phyloP scores from a whole-genome alignment of 768 basidiomycete genomes.

The Solioccasus polychromus region DNA sequence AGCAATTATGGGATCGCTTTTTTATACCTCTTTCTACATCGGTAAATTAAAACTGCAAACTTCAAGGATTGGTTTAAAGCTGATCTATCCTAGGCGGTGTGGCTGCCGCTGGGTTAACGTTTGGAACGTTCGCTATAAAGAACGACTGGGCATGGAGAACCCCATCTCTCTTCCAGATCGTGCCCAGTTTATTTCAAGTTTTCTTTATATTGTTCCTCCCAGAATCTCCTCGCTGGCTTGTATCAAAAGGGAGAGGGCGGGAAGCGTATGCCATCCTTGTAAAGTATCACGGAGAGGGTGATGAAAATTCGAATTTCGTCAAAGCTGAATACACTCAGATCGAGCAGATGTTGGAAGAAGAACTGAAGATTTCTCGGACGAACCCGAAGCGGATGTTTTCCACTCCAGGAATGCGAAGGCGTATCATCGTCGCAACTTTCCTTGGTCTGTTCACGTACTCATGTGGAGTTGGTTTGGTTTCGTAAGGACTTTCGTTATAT shows the following conservation, averaged over 20 bases:
- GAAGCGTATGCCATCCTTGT: slow-evolving; percentile 48
- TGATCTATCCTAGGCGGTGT: not conserved
- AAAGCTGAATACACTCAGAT: slow-evolving; percentile 59
- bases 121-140: not conserved
- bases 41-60: not conserved
- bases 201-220: slow-evolving; percentile 55
- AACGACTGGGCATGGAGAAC: slow-evolving; percentile 6
- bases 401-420: slow-evolving; percentile 10
- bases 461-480: slow-evolving; percentile 11
- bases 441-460: slow-evolving; percentile 10
- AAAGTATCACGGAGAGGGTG: slow-evolving; percentile 62
- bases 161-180: not conserved
- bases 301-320: slow-evolving; percentile 49
- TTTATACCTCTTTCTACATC: not conserved
- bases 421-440: slow-evolving; percentile 4
- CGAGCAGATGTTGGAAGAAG: slow-evolving; percentile 45
- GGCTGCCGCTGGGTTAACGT: not conserved
- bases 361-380: slow-evolving; percentile 1
- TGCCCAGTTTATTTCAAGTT: slow-evolving; percentile 43
- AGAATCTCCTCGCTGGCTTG: slow-evolving; percentile 62
- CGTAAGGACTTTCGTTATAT: not conserved
- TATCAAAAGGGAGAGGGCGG: slow-evolving; percentile 51
- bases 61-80: not conserved
- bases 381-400: slow-evolving; percentile 1
- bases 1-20: not conserved